Percentiles rank a stretch among this genome's conserved stretches.
phyloP scores from a whole-genome alignment of 2,329 filamentous ascomycete genomes.

The Venturia carpophila region DNA sequence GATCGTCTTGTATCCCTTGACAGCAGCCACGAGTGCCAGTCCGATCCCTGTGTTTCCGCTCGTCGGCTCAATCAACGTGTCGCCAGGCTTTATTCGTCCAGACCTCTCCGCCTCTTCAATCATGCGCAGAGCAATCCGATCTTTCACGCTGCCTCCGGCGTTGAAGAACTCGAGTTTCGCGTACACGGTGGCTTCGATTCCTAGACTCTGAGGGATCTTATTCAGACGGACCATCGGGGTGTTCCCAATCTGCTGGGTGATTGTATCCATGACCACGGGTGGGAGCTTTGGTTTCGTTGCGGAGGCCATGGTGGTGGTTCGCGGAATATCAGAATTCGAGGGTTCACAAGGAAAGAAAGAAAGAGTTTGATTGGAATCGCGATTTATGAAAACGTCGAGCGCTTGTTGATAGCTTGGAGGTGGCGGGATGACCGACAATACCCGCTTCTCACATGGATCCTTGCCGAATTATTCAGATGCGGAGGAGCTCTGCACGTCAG shows the following conservation, averaged over 20 bases:
- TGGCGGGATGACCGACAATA: conserved; percentile 6
- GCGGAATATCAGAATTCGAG: background rate
- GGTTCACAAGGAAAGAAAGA: background rate
- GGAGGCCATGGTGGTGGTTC: conserved; percentile 13
- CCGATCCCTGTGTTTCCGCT: conserved; percentile 98
- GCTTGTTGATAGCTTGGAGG: background rate
- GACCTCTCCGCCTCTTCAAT: conserved; percentile 88
- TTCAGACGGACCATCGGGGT: conserved; percentile 93
- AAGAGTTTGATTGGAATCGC: background rate
- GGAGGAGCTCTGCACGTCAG: background rate
- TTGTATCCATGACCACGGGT: conserved; percentile 41
- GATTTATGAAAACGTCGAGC: background rate
- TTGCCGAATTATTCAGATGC: background rate
- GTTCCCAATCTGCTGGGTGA: conserved; percentile 85
- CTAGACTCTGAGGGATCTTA: conserved; percentile 82
- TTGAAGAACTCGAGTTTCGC: conserved; percentile 92
- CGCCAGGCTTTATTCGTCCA: conserved; percentile 91
- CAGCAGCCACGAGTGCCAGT: conserved; percentile 82
- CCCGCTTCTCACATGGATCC: background rate
- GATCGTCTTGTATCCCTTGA: conserved; percentile 97
- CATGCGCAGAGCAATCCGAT: conserved; percentile 94
- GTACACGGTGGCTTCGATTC: conserved; percentile 82
- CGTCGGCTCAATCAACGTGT: conserved; percentile 95
- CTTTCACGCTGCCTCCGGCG: conserved; percentile 87
- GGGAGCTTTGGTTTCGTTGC: conserved; percentile 19